Percentiles rank a stretch among this genome's conserved stretches.
Conservation (phyloP, 2,329 filamentous ascomycete species). For the Colletotrichum cordylinicola region DNA sequence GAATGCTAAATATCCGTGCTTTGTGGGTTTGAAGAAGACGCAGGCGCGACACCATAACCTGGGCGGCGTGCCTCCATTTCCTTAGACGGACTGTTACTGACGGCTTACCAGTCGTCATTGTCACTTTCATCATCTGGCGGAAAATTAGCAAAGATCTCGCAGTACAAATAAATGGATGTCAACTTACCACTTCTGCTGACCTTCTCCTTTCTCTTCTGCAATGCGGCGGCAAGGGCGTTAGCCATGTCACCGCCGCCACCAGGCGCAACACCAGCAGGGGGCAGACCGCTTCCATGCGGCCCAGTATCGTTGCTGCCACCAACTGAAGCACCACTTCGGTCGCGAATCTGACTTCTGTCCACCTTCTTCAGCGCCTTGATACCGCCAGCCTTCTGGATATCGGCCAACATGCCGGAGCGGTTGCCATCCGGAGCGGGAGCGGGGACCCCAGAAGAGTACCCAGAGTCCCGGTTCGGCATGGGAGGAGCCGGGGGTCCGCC, state of each 20-base stretch:
- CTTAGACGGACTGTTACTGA: too few species aligned
- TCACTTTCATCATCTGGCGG: constrained; percentile 74
- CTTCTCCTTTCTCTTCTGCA: constrained; percentile 88
- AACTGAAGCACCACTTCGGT: constrained; percentile 71
- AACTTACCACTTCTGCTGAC: constrained; percentile 92
- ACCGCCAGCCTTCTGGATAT: constrained; percentile 75
- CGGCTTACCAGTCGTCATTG: constrained; percentile 72
- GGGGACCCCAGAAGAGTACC: constrained; percentile 60
- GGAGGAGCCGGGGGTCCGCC: constrained; percentile 56
- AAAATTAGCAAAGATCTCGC: neutral
- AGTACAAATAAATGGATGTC: neutral
- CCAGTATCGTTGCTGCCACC: constrained; percentile 48
- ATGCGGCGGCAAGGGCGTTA: constrained; percentile 78
- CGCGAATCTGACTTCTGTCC: constrained; percentile 70
- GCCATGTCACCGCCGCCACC: constrained; percentile 73
- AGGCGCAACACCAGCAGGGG: constrained; percentile 57
- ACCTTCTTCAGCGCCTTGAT: constrained; percentile 78
- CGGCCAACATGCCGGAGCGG: constrained; percentile 69
- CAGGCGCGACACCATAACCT: neutral
- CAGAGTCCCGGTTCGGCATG: constrained; percentile 63
- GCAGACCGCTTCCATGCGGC: constrained; percentile 55
- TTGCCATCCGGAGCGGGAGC: constrained; percentile 47
- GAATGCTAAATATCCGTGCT: neutral
- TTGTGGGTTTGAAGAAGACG: neutral
- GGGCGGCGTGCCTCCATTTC: neutral